Evolutionary conservation across 208 protist species (phyloP), one percentile per base, ranked within the genome.

Genomic region (Trypanosoma avium): DNA sequence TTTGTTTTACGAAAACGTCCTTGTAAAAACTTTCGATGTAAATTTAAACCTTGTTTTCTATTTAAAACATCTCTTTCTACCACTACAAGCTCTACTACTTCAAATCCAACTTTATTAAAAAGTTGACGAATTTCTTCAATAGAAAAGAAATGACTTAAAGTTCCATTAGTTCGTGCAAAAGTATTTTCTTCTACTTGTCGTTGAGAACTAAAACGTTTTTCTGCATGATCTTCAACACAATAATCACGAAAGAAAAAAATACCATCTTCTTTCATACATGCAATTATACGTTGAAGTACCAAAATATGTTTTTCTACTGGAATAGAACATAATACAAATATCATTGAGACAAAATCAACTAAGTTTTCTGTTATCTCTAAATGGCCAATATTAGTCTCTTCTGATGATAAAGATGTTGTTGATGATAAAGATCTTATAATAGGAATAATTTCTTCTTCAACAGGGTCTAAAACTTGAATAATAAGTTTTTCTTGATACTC

Each of bases 261-360:
- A 7, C 87, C 86, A 13, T 82, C 87, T 4, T 78, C 77, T 26
- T 62, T 63, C 81, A 97, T 87, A 55, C 84, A 88, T 6, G 45
- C 55, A 2, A 74, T 73, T 35, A 93, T 63, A 71, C 86, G 91
- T 8, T 47, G 56, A 36, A 94, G 32, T 26, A 92, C 83, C 1
- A 73, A 9, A 2, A 32, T 24, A 46, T 93, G 83, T 6, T 70
- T 45, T 10, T 77, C 75, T 19, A 89, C 80, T 1, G 90, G 77
- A 55, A 98, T 94, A 9, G 94, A 95, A 29, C 90, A 97, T 6
- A 98, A 74, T 0, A 98, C 94, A 80, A 98, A 98, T n/a, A 97
- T 90, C 63, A 98, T 88, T 2, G 93, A 93, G 3, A 93, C 90
- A 32, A 98, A 85, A 19, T 81, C 63, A 0, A 91, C 81, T 24